Evolutionary conservation across 345 rosid species (phyloP).

Genomic region (Atalantia buxifolia): DNA sequence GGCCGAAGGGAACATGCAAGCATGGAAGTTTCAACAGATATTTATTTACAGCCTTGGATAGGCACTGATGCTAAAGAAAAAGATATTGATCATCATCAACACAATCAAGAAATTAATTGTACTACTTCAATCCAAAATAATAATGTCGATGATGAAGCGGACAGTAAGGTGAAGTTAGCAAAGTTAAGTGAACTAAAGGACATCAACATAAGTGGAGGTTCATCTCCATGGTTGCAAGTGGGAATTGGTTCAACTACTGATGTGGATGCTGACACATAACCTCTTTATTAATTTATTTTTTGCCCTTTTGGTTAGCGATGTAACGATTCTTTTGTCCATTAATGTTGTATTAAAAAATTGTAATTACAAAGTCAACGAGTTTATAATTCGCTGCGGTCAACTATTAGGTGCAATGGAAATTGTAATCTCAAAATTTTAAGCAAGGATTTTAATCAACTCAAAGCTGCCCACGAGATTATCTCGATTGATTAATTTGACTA

Average conservation of each 20-base stretch:
- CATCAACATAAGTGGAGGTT: constrained; percentile 35
- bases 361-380: constrained; percentile 10
- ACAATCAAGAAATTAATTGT: constrained; percentile 4
- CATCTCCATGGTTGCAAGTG: constrained; percentile 80
- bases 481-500: background rate
- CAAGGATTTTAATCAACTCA: constrained; percentile 3
- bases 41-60: constrained; percentile 44
- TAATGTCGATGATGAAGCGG: constrained; percentile 56
- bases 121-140: constrained; percentile 16
- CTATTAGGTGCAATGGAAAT: constrained; percentile 2
- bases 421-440: background rate
- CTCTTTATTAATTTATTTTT: too few relatives aligned
- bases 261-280: constrained; percentile 33
- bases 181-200: constrained; percentile 66
- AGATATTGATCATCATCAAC: constrained; percentile 7
- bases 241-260: constrained; percentile 60
- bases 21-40: constrained; percentile 33
- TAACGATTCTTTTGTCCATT: background rate
- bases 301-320: background rate
- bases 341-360: constrained; percentile 2
- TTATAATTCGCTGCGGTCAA: background rate
- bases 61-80: constrained; percentile 31
- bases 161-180: constrained; percentile 55
- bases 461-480: constrained; percentile 4
- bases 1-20: background rate